Evolutionary conservation across 2,329 filamentous ascomycete genomes (phyloP).

Genomic region (Colletotrichum kahawae): DNA sequence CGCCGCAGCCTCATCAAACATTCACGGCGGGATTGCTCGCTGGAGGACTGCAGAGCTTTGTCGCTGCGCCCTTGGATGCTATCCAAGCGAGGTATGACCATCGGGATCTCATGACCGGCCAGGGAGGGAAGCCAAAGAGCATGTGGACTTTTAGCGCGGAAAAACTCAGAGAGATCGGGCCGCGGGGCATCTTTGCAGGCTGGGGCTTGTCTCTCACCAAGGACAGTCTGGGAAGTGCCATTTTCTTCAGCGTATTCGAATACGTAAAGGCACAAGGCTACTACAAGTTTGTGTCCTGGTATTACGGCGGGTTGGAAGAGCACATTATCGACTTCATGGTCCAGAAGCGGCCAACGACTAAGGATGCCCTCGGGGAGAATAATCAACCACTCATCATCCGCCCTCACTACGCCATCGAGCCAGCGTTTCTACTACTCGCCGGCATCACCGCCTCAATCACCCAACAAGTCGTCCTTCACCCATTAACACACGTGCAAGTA

Average conservation of each 20-base stretch:
- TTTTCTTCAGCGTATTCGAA: conserved; percentile 80
- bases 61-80: conserved; percentile 78
- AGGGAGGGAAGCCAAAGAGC: conserved; percentile 55
- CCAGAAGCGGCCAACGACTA: conserved; percentile 43
- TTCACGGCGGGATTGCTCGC: conserved; percentile 75
- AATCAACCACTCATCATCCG: conserved; percentile 58
- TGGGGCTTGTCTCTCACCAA: conserved; percentile 73
- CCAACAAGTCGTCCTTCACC: conserved; percentile 74
- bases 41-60: conserved; percentile 70
- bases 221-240: conserved; percentile 70
- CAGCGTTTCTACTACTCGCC: conserved; percentile 71
- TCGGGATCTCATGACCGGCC: conserved; percentile 48
- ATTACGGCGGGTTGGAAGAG: conserved; percentile 65
- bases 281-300: conserved; percentile 73
- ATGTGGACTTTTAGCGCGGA: conserved; percentile 76
- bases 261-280: conserved; percentile 77
- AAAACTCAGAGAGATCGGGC: conserved; percentile 71
- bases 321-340: conserved; percentile 57
- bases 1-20: conserved; percentile 65
- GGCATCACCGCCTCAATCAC: conserved; percentile 71
- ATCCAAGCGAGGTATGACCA: conserved; percentile 76
- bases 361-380: conserved; percentile 27
- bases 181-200: conserved; percentile 75
- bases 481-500: conserved; percentile 72
- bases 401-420: conserved; percentile 78